Conservation (phyloP, 2,329 filamentous ascomycete species). For the Phyllosticta citribraziliensis region DNA sequence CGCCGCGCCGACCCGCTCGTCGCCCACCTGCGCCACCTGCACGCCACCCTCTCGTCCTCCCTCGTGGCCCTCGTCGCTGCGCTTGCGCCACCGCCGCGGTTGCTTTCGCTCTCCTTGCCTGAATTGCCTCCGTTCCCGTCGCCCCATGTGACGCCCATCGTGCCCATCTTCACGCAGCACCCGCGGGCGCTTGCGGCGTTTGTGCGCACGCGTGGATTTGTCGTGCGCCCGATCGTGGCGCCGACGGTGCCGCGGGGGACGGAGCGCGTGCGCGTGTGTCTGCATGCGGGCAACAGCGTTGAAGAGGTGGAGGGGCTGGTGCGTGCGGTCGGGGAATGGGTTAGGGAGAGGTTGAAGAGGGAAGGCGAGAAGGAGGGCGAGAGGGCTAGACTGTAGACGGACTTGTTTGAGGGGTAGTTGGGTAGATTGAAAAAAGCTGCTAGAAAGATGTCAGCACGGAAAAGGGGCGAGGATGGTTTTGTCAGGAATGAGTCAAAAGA, state of each 20-base stretch:
- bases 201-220: constrained; percentile 22
- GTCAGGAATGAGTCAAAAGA: too few relatives aligned
- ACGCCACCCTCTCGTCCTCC: constrained; percentile 17
- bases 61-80: constrained; percentile 16
- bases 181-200: constrained; percentile 20
- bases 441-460: neutral
- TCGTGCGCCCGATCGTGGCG: constrained; percentile 28
- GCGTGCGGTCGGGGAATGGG: neutral
- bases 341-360: neutral
- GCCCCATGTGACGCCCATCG: constrained; percentile 17
- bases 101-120: neutral
- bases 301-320: constrained; percentile 26
- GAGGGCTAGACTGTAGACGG: neutral
- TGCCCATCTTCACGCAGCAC: constrained; percentile 21
- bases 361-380: neutral
- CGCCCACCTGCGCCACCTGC: constrained; percentile 15
- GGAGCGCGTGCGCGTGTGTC: constrained; percentile 30
- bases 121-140: constrained; percentile 8
- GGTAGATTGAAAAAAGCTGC: neutral
- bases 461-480: too few relatives aligned
- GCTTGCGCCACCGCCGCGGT: neutral
- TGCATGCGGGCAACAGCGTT: constrained; percentile 34
- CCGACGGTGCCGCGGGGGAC: constrained; percentile 33
- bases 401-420: neutral
- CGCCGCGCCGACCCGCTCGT: constrained; percentile 16